Conservation (phyloP, 2,329 filamentous ascomycete genomes). For the Pseudocercospora eumusae region DNA sequence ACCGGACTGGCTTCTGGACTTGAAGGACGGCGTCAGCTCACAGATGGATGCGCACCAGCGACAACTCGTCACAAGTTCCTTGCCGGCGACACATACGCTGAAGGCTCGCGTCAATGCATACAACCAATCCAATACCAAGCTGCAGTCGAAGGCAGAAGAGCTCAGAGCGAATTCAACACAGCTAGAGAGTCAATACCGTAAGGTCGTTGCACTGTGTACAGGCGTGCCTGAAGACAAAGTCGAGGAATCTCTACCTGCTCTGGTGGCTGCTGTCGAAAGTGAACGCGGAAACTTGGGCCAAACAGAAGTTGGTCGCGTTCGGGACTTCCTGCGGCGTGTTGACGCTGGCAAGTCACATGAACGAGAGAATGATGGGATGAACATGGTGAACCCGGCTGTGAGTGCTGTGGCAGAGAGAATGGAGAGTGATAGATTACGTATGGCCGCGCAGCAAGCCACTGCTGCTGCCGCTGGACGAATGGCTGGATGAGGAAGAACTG, state of each 20-base stretch:
- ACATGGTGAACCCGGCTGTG: conserved; percentile 15
- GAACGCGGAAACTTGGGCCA: conserved; percentile 53
- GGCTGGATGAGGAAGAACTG: background rate
- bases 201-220: conserved; percentile 84
- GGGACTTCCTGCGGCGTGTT: conserved; percentile 77
- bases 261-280: conserved; percentile 87
- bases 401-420: conserved; percentile 1
- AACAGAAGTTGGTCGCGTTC: conserved; percentile 69
- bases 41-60: conserved; percentile 25
- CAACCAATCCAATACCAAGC: conserved; percentile 73
- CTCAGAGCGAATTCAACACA: conserved; percentile 80
- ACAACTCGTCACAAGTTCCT: conserved; percentile 31
- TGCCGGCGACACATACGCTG: conserved; percentile 46
- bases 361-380: conserved; percentile 8
- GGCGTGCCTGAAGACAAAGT: conserved; percentile 75
- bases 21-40: conserved; percentile 25
- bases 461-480: background rate
- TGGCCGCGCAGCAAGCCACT: background rate
- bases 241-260: conserved; percentile 73
- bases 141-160: conserved; percentile 63
- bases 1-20: conserved; percentile 44
- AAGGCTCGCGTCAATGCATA: conserved; percentile 71
- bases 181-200: conserved; percentile 82
- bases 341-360: conserved; percentile 46
- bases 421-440: background rate